Evolutionary conservation across 805 yeast species (phyloP).

Genomic region (Candida wancherniae): DNA sequence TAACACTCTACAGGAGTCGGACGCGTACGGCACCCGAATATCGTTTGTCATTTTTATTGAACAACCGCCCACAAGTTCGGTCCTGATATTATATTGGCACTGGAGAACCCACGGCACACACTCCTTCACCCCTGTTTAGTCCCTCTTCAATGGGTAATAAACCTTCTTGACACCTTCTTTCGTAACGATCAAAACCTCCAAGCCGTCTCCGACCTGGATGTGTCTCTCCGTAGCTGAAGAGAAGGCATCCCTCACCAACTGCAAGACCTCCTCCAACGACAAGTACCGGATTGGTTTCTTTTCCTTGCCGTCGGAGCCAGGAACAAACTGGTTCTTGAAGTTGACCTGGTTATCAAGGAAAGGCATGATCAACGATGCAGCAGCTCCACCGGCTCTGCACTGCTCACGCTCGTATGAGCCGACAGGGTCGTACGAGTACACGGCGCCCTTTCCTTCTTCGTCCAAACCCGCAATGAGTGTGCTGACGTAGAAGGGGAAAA

Average conservation of each 20-base stretch:
- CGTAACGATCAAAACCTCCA: constrained; percentile 85
- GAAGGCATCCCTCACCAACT: constrained; percentile 89
- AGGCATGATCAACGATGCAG: constrained; percentile 94
- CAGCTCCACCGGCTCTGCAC: constrained; percentile 97
- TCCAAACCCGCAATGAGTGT: constrained; percentile 94
- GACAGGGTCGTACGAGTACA: constrained; percentile 95
- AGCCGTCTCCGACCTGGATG: constrained; percentile 95
- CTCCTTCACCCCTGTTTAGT: constrained; percentile 47
- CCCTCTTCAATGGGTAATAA: constrained; percentile 82
- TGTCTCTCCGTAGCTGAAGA: constrained; percentile 97
- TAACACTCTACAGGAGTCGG: too few relatives aligned
- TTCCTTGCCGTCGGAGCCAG: constrained; percentile 64
- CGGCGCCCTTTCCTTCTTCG: constrained; percentile 87
- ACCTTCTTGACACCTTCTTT: constrained; percentile 88
- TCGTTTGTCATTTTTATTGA: background rate
- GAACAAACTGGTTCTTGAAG: constrained; percentile 87
- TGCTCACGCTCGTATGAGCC: constrained; percentile 97
- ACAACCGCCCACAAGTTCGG: too few relatives aligned
- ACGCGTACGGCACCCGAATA: too few relatives aligned
- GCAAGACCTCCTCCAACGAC: constrained; percentile 76
- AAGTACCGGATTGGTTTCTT: constrained; percentile 61
- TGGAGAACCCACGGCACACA: too few relatives aligned
- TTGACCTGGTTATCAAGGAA: constrained; percentile 96
- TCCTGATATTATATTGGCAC: too few relatives aligned
- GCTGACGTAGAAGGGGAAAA: constrained; percentile 95